A percentile compares a stretch with the other conserved stretches of the same genome.
Conservation (phyloP, 345 rosid genomes). For the Raphanus raphanistrum region DNA sequence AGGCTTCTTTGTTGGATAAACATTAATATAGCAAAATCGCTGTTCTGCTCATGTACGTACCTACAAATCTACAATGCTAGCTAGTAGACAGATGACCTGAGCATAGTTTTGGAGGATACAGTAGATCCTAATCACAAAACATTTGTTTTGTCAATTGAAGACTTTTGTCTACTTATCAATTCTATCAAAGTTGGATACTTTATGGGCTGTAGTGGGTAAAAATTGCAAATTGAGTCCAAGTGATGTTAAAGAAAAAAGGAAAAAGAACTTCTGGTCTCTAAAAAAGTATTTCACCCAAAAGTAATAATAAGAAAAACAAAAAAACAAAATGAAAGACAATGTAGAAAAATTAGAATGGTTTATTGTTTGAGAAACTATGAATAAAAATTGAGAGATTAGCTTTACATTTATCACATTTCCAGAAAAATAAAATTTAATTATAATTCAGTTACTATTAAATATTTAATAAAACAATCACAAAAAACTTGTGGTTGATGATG, state of each 20-base stretch:
- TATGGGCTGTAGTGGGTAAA: too few species aligned
- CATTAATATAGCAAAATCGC: not conserved
- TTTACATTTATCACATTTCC: not conserved
- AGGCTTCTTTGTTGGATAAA: not conserved
- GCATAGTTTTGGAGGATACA: not conserved
- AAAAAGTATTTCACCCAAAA: not conserved
- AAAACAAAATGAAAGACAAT: not conserved
- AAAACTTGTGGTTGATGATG: not conserved
- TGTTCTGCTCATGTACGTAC: not conserved
- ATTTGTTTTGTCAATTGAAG: not conserved
- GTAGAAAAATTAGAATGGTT: not conserved
- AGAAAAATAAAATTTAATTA: not conserved
- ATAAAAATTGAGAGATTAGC: not conserved
- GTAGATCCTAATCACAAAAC: not conserved
- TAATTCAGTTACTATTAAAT: not conserved
- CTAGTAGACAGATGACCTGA: not conserved
- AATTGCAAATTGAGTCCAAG: too few species aligned
- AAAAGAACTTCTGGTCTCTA: not conserved
- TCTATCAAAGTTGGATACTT: not conserved
- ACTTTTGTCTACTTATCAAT: not conserved
- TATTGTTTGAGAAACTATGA: not conserved
- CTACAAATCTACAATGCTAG: not conserved
- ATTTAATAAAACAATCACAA: not conserved
- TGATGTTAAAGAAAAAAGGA: too few species aligned
- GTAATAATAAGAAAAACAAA: not conserved